Evolutionary conservation across 129 eudicot genomes (phyloP).

Genomic region (Ambrosia artemisiifolia): DNA sequence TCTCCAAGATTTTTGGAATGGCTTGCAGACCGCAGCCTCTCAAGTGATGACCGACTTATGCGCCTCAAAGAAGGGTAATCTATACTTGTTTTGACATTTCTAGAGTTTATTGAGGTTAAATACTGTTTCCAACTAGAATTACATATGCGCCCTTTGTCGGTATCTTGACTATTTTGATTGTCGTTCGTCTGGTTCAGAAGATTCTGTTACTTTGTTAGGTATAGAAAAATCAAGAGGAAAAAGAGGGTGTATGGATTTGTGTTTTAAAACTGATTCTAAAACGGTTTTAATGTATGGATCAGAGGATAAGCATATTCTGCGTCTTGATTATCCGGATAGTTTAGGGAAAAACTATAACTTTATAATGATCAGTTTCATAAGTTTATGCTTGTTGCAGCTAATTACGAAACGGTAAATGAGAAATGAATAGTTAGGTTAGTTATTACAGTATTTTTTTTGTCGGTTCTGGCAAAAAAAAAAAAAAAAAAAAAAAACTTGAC

Average conservation of each 20-base stretch:
- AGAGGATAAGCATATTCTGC: neutral
- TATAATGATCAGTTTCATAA: neutral
- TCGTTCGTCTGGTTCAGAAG: neutral
- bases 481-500: neutral
- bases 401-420: neutral
- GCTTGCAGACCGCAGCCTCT: slow-evolving; percentile 90
- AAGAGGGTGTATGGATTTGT: neutral
- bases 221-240: neutral
- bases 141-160: neutral
- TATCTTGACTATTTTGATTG: neutral
- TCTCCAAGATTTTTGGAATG: slow-evolving; percentile 76
- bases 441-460: neutral
- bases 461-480: neutral
- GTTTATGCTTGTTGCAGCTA: slow-evolving; percentile 1
- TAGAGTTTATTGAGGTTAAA: neutral
- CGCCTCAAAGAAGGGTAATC: slow-evolving; percentile 94
- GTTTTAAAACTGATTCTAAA: neutral
- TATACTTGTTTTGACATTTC: neutral
- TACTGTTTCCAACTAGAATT: neutral
- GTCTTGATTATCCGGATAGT: neutral
- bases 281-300: neutral
- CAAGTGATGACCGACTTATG: slow-evolving; percentile 87
- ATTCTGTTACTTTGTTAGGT: neutral
- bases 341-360: neutral
- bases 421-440: neutral